Evolutionary conservation across 345 rosid genomes (phyloP).

Genomic region (Brassica rapa): DNA sequence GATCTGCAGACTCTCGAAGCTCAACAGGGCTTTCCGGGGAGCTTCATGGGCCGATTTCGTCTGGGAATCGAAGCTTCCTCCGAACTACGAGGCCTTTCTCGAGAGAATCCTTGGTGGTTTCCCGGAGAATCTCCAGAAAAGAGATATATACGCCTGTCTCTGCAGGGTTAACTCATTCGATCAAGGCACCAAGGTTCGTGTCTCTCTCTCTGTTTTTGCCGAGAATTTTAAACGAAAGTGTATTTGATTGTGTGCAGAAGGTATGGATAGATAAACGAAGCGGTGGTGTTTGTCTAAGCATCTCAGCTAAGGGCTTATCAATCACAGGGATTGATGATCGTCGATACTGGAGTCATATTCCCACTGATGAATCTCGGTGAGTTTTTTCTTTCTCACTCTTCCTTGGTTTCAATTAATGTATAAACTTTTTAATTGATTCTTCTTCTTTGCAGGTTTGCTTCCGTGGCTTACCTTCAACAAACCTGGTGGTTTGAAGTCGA

Average conservation of each 20-base stretch:
- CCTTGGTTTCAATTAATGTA: too few species aligned
- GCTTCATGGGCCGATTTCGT: slow-evolving; percentile 96
- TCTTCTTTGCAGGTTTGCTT: slow-evolving; percentile 54
- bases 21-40: slow-evolving; percentile 78
- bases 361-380: slow-evolving; percentile 83
- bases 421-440: slow-evolving; percentile 14
- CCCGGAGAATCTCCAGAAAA: slow-evolving; percentile 50
- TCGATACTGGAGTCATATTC: slow-evolving; percentile 85
- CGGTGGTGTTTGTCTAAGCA: slow-evolving; percentile 65
- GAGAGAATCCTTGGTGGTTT: slow-evolving; percentile 53
- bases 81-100: slow-evolving; percentile 54
- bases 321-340: slow-evolving; percentile 93
- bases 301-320: slow-evolving; percentile 70
- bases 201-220: neutral
- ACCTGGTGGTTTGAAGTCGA: slow-evolving; percentile 97
- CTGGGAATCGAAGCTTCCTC: slow-evolving; percentile 93
- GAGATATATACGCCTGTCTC: slow-evolving; percentile 67
- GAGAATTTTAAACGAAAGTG: neutral
- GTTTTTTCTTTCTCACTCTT: too few species aligned
- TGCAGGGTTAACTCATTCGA: slow-evolving; percentile 62
- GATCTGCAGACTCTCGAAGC: slow-evolving; percentile 67
- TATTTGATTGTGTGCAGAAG: slow-evolving; percentile 51
- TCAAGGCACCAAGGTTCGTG: slow-evolving; percentile 67
- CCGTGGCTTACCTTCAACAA: slow-evolving; percentile 95
- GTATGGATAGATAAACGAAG: slow-evolving; percentile 78